A percentile compares a stretch with the other conserved stretches of the same genome.
Evolutionary conservation across 148 eudicot species (phyloP).

Genomic region (Chenopodium berlandieri): DNA sequence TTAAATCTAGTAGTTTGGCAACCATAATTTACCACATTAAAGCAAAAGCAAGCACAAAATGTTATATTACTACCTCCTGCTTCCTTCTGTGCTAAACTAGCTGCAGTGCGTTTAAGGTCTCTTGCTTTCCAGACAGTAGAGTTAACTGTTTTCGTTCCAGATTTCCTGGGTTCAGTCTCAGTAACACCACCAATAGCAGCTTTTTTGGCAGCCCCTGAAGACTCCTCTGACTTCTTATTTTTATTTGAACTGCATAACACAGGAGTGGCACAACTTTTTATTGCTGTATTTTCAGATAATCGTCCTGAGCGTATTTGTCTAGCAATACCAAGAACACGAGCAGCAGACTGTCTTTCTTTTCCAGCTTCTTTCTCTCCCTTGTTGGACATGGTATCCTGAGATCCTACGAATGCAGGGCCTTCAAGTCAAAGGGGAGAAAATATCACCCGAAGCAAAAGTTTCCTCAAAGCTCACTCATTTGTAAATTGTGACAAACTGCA

Average conservation of each 20-base stretch:
- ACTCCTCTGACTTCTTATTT: conserved; percentile 8
- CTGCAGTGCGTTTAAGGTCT: neutral
- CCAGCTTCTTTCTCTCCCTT: neutral
- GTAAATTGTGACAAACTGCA: neutral
- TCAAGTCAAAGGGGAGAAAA: neutral
- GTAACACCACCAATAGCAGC: conserved; percentile 6
- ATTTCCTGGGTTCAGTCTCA: conserved; percentile 1
- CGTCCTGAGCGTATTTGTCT: conserved; percentile 8
- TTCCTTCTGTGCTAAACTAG: neutral
- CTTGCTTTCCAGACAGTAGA: neutral
- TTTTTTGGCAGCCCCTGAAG: conserved; percentile 10
- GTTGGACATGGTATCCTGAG: conserved; percentile 17
- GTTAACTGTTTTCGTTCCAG: neutral
- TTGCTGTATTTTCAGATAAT: neutral
- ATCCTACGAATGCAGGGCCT: neutral
- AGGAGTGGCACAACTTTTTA: conserved; percentile 4
- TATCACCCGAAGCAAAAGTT: neutral
- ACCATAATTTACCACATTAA: neutral
- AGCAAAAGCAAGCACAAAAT: neutral
- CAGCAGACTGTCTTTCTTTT: neutral
- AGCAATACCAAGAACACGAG: neutral
- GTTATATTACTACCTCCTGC: conserved; percentile 21
- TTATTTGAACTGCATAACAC: conserved; percentile 11
- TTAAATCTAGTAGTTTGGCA: neutral
- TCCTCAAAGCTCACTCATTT: neutral